Conservation (phyloP, 164 flowering plant species). For the Magnolia changhungtana region DNA sequence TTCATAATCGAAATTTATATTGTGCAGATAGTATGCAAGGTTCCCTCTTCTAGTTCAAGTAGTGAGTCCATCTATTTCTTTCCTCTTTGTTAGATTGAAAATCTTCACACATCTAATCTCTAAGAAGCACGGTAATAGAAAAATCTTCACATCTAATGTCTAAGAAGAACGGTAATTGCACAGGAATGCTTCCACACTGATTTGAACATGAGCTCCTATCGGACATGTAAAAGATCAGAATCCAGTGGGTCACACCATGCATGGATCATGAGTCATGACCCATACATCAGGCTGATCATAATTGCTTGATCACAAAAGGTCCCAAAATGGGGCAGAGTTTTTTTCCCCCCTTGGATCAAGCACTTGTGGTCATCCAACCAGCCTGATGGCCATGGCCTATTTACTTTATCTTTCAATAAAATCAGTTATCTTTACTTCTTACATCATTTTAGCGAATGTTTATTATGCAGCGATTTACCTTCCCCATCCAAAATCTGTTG, state of each 20-base stretch:
- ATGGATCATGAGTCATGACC: background rate
- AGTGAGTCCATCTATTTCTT: slow-evolving; percentile 33
- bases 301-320: background rate
- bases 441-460: background rate
- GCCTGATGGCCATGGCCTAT: background rate
- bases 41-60: slow-evolving; percentile 27
- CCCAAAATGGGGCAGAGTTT: too few species aligned
- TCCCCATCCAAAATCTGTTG: slow-evolving; percentile 17
- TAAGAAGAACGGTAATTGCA: too few species aligned
- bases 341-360: background rate
- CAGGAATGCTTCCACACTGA: background rate
- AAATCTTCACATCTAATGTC: too few species aligned
- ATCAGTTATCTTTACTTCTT: background rate
- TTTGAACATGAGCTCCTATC: background rate
- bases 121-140: background rate
- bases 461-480: slow-evolving; percentile 26
- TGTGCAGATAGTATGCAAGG: slow-evolving; percentile 39
- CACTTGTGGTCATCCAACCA: background rate
- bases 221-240: background rate
- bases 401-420: background rate
- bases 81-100: background rate
- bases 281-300: background rate
- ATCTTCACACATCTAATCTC: background rate
- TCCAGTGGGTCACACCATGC: background rate
- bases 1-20: background rate